phyloP scores from a whole-genome alignment of 192 early-diverging fungal species.

The Mortierella alpina region DNA sequence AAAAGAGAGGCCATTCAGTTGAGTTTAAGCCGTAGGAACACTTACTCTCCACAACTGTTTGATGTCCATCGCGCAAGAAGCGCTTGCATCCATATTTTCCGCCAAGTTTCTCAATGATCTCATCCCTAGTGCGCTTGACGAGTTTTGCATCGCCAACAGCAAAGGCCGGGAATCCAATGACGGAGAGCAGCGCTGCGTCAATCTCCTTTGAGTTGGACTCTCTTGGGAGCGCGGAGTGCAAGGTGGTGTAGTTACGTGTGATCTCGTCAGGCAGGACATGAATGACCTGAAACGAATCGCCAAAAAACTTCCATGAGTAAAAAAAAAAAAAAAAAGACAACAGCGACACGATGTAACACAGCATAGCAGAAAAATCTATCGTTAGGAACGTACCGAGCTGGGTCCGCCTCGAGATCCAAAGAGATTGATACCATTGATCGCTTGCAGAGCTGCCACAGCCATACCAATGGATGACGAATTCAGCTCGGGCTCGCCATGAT shows the following conservation, averaged over 20 bases:
- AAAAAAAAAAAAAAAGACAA: not conserved
- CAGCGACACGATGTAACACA: not conserved
- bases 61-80: slow-evolving; percentile 89
- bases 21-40: not conserved
- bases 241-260: slow-evolving; percentile 82
- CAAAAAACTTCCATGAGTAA: not conserved
- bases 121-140: slow-evolving; percentile 71
- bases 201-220: slow-evolving; percentile 92
- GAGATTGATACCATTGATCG: slow-evolving; percentile 88
- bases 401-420: slow-evolving; percentile 85
- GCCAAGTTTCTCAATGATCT: slow-evolving; percentile 84
- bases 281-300: slow-evolving; percentile 64
- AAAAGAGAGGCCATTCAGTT: not conserved
- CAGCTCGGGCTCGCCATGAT: slow-evolving; percentile 87
- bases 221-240: slow-evolving; percentile 82
- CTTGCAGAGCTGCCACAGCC: slow-evolving; percentile 85
- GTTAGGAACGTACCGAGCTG: slow-evolving; percentile 66
- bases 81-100: slow-evolving; percentile 87
- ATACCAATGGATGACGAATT: slow-evolving; percentile 92
- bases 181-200: slow-evolving; percentile 83
- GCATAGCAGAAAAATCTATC: not conserved
- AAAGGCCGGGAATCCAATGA: slow-evolving; percentile 90
- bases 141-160: slow-evolving; percentile 77
- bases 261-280: slow-evolving; percentile 87
- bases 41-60: slow-evolving; percentile 74